Base-by-base conservation (phyloP, 495 filamentous ascomycete genomes). In the Polyplosphaeria fusca region DNA sequence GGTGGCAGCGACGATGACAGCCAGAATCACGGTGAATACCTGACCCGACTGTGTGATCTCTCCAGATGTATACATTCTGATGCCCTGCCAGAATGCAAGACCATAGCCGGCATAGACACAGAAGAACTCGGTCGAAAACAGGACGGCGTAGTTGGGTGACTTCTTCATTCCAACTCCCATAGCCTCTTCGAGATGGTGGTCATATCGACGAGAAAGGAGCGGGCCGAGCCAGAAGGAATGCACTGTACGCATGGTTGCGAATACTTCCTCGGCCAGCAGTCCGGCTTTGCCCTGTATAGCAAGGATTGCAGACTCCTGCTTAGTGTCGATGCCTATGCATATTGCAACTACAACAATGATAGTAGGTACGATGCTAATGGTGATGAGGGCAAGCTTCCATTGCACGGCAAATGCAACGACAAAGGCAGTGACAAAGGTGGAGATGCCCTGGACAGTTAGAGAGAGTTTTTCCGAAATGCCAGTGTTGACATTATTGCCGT, bases 361-460 rank as follows among this genome's bases (percentile, higher is more conserved):
- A 11, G 53, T 52, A 9, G 66, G 66, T 2, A 67, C 66, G n/a
- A 60, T 43, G n/a, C 11, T 35, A 5, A 60, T 26, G 42, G 48
- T 60, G 64, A 96, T 93, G 30, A 93, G 74, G 0, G 90, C 88
- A 13, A 74, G 59, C 42, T 67, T 71, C 71, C 71, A 74, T 18
- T 68, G 62, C 16, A 52, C 49, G 11, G 63, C 53, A 46, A 71
- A 72, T 4, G 65, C 64, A 22, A 72, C 53, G 19, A 74, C 44
- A 28, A 74, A 66, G 25, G 71, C 66, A 0, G 70, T 52, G 5
- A 70, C 47, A 30, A 70, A 71, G 1, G 68, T 67, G 0, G 68
- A 60, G n/a, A 60, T 13, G n/a, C 30, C 56, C 25, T 60, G 48
- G 50, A 61, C 63, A 22, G 67, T 72, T 14, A 78, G 65, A 3